Base-by-base conservation (phyloP, 208 protist genomes). In the Endotrypanum monterogeii region DNA sequence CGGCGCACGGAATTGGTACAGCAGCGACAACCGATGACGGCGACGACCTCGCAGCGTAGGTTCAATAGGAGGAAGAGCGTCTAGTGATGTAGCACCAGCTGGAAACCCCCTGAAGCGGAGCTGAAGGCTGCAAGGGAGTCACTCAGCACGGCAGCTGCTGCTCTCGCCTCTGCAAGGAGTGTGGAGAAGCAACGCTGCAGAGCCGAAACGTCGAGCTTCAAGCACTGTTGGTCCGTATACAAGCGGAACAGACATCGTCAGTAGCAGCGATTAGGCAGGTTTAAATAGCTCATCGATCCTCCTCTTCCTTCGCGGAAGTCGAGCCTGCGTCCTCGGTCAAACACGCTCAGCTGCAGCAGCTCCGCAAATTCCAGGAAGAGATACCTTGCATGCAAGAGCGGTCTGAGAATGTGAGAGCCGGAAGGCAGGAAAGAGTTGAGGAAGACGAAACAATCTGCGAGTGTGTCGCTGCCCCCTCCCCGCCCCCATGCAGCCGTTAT, bases 31-130 rank as follows among this genome's bases (percentile, higher is more conserved):
- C 7, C 6, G 60, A 62, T 30, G 67, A 74, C 1, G 75, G 73
- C n/a, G 67, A 56, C 60, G 54, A 79, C 18, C 23, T 79, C 67
- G 75, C 68, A 1, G 60, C 39, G 50, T 68, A 79, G 55, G 67
- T 74, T 58, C 58, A 54, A 32, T 20, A 61, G 16, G 75, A 79
- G n/a, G 68, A 73, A n/a, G 61, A 71, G 41, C 67, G 68, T 11
- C 52, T 74, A 9, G 32, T 30, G 7, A 16, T 76, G 60, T 69
- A 72, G n/a, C 30, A 37, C 8, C 48, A 72, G 30, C 66, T 73
- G 37, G 48, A 60, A 16, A 61, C 30, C 48, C 73, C 52, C 62
- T n/a, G 51, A 71, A 37, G 67, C 41, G 37, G 63, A 76, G 67
- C 23, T 73, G 66, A 55, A 74, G n/a, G 61, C 46, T 23, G 48